phyloP scores from a whole-genome alignment of 1,284 basidiomycete genomes.

The Rhodotorula sp. region DNA sequence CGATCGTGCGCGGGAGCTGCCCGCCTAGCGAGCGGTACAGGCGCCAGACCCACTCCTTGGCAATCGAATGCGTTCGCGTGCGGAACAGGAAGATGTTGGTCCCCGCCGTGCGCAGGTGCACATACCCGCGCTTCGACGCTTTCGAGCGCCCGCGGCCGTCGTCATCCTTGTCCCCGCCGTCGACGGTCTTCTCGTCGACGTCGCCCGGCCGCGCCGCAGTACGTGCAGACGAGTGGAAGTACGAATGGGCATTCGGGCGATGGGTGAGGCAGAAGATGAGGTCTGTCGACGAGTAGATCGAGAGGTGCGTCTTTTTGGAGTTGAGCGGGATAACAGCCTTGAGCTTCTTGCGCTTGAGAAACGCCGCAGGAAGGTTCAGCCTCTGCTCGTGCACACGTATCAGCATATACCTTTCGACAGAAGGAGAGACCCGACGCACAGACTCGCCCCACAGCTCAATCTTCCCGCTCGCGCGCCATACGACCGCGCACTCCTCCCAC shows the following conservation, averaged over 20 bases:
- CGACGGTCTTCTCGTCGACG: not conserved
- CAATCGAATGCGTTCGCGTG: conserved; percentile 25
- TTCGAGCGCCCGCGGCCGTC: conserved; percentile 19
- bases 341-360: conserved; percentile 37
- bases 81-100: conserved; percentile 44
- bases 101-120: conserved; percentile 38
- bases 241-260: conserved; percentile 8
- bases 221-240: not conserved
- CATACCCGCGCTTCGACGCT: conserved; percentile 28
- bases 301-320: conserved; percentile 33
- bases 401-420: not conserved
- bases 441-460: conserved; percentile 43
- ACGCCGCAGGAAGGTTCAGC: conserved; percentile 13
- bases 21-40: conserved; percentile 39
- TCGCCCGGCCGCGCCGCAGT: not conserved
- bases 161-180: not conserved
- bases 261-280: conserved; percentile 43
- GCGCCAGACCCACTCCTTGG: conserved; percentile 43
- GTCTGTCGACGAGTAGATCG: conserved; percentile 44
- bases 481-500: conserved; percentile 44
- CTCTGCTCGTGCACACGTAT: not conserved
- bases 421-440: conserved; percentile 11
- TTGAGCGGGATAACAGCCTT: conserved; percentile 38
- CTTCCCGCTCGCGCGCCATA: conserved; percentile 35
- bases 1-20: conserved; percentile 25